These are phyloP conservation scores for Plectosphaerella sp. DNA, from an alignment of 2,329 filamentous ascomycete genomes.

Conservation along the genomic window DNA sequence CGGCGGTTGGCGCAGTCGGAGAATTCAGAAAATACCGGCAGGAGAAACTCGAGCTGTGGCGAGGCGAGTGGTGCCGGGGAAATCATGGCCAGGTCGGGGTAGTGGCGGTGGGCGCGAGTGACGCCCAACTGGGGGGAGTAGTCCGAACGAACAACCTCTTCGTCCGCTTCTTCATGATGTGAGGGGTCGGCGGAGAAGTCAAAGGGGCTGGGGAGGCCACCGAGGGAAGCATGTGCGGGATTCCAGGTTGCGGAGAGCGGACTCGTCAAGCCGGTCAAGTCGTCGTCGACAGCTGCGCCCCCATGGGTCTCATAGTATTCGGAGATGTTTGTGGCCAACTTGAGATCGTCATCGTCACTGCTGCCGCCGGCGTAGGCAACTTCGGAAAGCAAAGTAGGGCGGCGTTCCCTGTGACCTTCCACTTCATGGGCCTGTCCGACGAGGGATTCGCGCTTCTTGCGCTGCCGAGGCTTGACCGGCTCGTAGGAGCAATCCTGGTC, in stretches of 20 bases:
- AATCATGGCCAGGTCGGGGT: slow-evolving; percentile 21
- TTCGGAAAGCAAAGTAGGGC: neutral
- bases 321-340: neutral
- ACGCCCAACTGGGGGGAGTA: slow-evolving; percentile 5
- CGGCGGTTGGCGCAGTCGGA: slow-evolving; percentile 49
- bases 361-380: neutral
- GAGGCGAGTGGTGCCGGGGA: slow-evolving; percentile 30
- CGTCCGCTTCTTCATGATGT: slow-evolving; percentile 20
- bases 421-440: slow-evolving; percentile 5
- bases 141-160: slow-evolving; percentile 18
- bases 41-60: slow-evolving; percentile 44
- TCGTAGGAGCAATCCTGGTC: slow-evolving; percentile 46
- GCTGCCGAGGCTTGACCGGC: slow-evolving; percentile 34
- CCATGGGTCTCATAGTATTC: neutral
- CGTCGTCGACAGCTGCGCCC: neutral
- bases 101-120: slow-evolving; percentile 8
- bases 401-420: neutral
- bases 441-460: slow-evolving; percentile 25
- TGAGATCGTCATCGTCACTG: slow-evolving; percentile 10
- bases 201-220: slow-evolving; percentile 26
- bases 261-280: neutral
- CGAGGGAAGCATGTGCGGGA: slow-evolving; percentile 9
- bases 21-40: slow-evolving; percentile 54
- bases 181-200: slow-evolving; percentile 20
- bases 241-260: neutral